Conservation (phyloP, 805 yeast genomes). For the Cyberlindnera mississippiensis region DNA sequence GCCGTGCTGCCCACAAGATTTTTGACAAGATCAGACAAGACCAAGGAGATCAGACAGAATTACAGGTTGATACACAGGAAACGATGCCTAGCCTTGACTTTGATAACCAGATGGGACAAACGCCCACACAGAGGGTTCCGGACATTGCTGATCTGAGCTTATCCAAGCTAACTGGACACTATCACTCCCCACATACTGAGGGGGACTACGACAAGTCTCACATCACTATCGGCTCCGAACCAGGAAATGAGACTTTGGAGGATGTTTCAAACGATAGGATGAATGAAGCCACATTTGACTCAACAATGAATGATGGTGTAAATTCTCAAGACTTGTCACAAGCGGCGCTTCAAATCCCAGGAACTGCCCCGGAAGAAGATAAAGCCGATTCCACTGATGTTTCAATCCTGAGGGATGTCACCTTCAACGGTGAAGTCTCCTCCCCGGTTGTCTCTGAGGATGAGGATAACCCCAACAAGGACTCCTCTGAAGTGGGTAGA, state of each 20-base stretch:
- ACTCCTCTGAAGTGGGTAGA: constrained; percentile 7
- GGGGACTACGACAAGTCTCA: neutral
- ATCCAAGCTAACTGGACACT: neutral
- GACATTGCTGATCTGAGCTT: neutral
- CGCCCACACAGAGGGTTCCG: constrained; percentile 5
- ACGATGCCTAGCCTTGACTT: constrained; percentile 18
- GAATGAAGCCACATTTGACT: constrained; percentile 2
- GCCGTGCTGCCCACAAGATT: constrained; percentile 13
- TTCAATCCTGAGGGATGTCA: neutral
- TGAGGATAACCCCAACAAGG: constrained; percentile 13
- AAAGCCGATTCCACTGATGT: neutral
- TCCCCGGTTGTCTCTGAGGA: constrained; percentile 26
- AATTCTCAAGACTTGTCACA: constrained; percentile 6
- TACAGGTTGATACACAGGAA: constrained; percentile 22
- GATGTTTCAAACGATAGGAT: constrained; percentile 2
- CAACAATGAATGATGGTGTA: neutral
- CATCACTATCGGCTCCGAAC: neutral
- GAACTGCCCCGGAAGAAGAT: constrained; percentile 24
- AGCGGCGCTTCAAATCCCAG: constrained; percentile 24
- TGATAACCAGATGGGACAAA: constrained; percentile 11
- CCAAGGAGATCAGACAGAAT: constrained; percentile 16
- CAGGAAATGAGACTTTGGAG: constrained; percentile 8
- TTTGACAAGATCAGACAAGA: constrained; percentile 22
- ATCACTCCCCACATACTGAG: neutral
- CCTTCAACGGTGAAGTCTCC: constrained; percentile 5